A percentile compares a stretch with the other conserved stretches of the same genome.
Evolutionary conservation across 2,329 filamentous ascomycete genomes (phyloP).

Genomic region (Cyphellophora europaea): DNA sequence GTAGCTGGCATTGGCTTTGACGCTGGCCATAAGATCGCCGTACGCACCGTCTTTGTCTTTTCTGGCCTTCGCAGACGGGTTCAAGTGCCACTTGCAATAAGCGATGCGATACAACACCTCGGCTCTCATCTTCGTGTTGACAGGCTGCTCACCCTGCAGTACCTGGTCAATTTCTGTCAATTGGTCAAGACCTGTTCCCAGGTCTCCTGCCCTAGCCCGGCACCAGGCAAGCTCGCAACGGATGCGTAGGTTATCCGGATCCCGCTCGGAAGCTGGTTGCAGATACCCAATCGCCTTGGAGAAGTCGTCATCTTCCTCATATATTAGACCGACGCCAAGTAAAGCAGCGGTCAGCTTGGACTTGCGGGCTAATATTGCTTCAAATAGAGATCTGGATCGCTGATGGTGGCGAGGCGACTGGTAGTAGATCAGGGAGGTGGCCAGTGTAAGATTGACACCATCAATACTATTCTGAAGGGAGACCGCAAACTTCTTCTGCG

Average conservation of each 20-base stretch:
- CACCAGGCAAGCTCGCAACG: constrained; percentile 88
- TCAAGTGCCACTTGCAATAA: constrained; percentile 75
- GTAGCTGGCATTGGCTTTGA: constrained; percentile 80
- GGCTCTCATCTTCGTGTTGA: constrained; percentile 63
- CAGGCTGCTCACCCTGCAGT: constrained; percentile 52
- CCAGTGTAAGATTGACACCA: constrained; percentile 66
- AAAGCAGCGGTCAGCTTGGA: constrained; percentile 69
- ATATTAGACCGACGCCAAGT: constrained; percentile 82
- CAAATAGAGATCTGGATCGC: constrained; percentile 80
- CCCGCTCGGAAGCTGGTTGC: constrained; percentile 62
- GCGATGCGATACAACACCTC: constrained; percentile 82
- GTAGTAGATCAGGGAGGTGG: constrained; percentile 80
- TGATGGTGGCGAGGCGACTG: constrained; percentile 83
- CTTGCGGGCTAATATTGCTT: constrained; percentile 68
- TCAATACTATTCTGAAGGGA: constrained; percentile 61
- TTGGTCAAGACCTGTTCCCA: constrained; percentile 56
- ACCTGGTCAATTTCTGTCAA: constrained; percentile 60
- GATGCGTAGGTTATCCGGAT: constrained; percentile 66
- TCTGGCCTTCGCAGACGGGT: constrained; percentile 63
- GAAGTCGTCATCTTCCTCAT: constrained; percentile 89
- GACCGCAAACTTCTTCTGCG: constrained; percentile 53
- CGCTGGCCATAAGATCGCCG: constrained; percentile 66
- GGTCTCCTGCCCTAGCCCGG: constrained; percentile 71
- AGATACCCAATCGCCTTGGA: constrained; percentile 73
- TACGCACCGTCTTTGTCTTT: constrained; percentile 79